Base-by-base conservation (phyloP, 805 yeast genomes). In the Candida loeiensis region DNA sequence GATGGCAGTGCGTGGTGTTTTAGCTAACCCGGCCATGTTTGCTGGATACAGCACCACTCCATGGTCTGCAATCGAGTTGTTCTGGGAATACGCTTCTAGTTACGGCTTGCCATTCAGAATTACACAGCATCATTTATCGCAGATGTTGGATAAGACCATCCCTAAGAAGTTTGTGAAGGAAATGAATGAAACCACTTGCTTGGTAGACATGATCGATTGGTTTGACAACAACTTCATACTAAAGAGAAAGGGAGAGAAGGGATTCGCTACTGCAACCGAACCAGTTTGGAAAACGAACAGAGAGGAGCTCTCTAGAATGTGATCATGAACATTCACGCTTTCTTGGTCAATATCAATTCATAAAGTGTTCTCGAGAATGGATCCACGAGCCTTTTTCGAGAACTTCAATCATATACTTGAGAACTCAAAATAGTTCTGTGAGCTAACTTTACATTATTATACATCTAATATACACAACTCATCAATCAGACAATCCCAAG, bases 1-100 rank as follows among this genome's bases (percentile, higher is more conserved):
- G 6, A 93, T 93, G 99, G 83, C 97, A 2, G 99, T 86, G 1
- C 67, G 99, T 45, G 99, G 99, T 0, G 68, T 87, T 2, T 64
- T 93, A 37, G 68, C 76, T 20, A 93, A 93, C 58, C 99, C 99
- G 0, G 95, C 90, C 0, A 53, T 93, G 48, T 93, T 93, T 63
- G 76, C 85, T 2, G 95, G 95, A 0, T 76, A 60, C 54, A 66
- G 67, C 0, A 69, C 64, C 38, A 82, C 96, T 2, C 96, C 98
- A 2, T 93, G 98, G 97, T 77, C 82, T 5, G 91, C 95, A 6
- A 65, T 93, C 4, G 99, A 93, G 58, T 69, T 71, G 43, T 85
- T 91, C 56, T 79, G 89, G 85, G 82, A 86, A 52, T 78, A 81
- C 48, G 76, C 85, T 6, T 74, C 87, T 12, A 77, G 81, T 15